phyloP scores from a whole-genome alignment of 1,284 basidiomycete species.

The Ganoderma resinaceum region DNA sequence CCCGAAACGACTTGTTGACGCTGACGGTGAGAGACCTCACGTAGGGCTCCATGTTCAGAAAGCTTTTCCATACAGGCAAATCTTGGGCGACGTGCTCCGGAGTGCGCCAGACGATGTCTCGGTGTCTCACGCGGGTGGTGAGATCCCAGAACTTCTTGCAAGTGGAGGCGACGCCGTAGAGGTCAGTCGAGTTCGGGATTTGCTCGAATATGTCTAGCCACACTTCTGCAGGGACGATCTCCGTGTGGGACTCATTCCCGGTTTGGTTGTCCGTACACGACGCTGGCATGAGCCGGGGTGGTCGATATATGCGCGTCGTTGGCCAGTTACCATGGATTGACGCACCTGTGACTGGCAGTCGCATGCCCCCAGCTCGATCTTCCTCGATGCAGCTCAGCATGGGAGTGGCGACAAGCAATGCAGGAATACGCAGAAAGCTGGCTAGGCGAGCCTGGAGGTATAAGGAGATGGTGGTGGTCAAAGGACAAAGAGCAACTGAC shows the following conservation, averaged over 20 bases:
- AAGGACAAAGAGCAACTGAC: background rate
- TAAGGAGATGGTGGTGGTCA: background rate
- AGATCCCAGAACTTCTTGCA: slow-evolving; percentile 40
- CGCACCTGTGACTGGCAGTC: background rate
- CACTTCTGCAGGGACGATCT: slow-evolving; percentile 37
- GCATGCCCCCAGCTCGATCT: background rate
- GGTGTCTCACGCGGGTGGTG: slow-evolving; percentile 43
- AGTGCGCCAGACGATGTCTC: slow-evolving; percentile 44
- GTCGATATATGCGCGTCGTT: background rate
- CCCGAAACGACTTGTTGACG: slow-evolving; percentile 32
- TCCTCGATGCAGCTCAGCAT: background rate
- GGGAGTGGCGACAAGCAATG: background rate
- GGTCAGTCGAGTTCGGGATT: slow-evolving; percentile 40
- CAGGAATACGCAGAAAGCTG: background rate
- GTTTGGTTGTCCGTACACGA: background rate
- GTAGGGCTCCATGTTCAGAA: slow-evolving; percentile 28
- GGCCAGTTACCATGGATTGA: background rate
- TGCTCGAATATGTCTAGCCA: slow-evolving; percentile 42
- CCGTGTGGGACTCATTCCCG: background rate
- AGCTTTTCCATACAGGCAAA: slow-evolving; percentile 32
- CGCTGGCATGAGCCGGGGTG: background rate
- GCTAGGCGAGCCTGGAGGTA: background rate
- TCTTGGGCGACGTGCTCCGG: slow-evolving; percentile 34
- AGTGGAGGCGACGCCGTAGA: slow-evolving; percentile 33
- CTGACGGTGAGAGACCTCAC: slow-evolving; percentile 35